Base-by-base conservation (phyloP, 768 basidiomycete species). In the Neoboletus subvelutipes region DNA sequence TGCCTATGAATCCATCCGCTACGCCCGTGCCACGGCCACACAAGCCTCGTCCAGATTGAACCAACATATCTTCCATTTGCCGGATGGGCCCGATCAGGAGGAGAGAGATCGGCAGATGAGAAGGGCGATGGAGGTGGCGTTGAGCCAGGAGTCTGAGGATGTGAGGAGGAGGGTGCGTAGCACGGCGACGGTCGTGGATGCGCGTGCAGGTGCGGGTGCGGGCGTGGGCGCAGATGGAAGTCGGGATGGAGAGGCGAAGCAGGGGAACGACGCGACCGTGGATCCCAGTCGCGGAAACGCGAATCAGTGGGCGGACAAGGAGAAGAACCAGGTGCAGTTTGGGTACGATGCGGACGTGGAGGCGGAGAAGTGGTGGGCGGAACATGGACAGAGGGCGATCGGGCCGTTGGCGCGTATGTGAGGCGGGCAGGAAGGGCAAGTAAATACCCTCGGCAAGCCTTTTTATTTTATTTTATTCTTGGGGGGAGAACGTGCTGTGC, bases 241-340 rank as follows among this genome's bases (percentile, higher is more conserved):
- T 7, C 5, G 9, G 15, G 29, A 17, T 7, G 33, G 28, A 36
- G 40, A 29, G n/a, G 33, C 22, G 42, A 37, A 31, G 22, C 18
- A 29, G 5, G 40, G 3, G 10, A 40, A 39, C 8, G 36, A n/a
- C 33, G 22, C 20, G 5, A 10, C 13, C 28, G 13, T 4, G 1
- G 51, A 56, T 8, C 36, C 33, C 7, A 45, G n/a, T 22, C 58
- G 46, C 26, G 73, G 73, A 26, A 82, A 78, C 60, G 72, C 75
- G 54, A 85, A 85, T 58, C 76, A 82, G 58, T 85, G 84, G 84
- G 82, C 83, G 6, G 83, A 86, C 64, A 76, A 73, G 62, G 69
- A 65, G 50, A 83, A 82, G 75, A 83, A 69, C 51, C 55, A 46
- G 36, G 61, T 60, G 5, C 77, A 80, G 62, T 85, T 83, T 67